phyloP scores from a whole-genome alignment of 2,329 filamentous ascomycete genomes.

The Calonectria pteridis region DNA sequence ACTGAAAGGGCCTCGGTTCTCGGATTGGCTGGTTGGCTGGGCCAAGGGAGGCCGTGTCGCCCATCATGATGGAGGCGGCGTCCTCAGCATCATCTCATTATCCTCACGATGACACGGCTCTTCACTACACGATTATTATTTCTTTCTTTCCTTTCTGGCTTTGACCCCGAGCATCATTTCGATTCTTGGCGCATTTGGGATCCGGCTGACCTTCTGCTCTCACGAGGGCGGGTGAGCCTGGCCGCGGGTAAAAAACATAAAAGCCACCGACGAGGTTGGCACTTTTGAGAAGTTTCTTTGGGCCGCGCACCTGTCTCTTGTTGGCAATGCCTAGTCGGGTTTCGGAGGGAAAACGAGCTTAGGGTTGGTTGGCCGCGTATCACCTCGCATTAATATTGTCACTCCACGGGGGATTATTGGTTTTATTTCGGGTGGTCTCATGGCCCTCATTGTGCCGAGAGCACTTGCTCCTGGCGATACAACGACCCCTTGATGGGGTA shows the following conservation, averaged over 20 bases:
- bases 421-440: conserved; percentile 38
- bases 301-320: conserved; percentile 9
- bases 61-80: conserved; percentile 48
- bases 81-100: conserved; percentile 45
- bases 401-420: conserved; percentile 37
- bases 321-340: conserved; percentile 10
- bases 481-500: conserved; percentile 43
- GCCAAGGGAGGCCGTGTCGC: conserved; percentile 49
- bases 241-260: conserved; percentile 20
- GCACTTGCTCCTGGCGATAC: conserved; percentile 38
- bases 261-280: conserved; percentile 26
- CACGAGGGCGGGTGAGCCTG: conserved; percentile 26
- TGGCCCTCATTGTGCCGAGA: conserved; percentile 34
- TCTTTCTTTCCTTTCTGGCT: conserved; percentile 27
- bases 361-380: conserved; percentile 20
- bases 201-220: conserved; percentile 30
- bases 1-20: conserved; percentile 34
- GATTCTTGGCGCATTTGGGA: conserved; percentile 42
- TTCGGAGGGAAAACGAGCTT: conserved; percentile 16
- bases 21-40: conserved; percentile 47
- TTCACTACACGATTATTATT: conserved; percentile 29
- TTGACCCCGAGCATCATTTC: conserved; percentile 28
- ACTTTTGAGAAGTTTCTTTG: conserved; percentile 14
- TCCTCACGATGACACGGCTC: conserved; percentile 51
- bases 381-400: conserved; percentile 33